Evolutionary conservation across 2,329 filamentous ascomycete genomes (phyloP), one percentile per base, ranked within the genome.

Genomic region (Hypoxylon sp.): DNA sequence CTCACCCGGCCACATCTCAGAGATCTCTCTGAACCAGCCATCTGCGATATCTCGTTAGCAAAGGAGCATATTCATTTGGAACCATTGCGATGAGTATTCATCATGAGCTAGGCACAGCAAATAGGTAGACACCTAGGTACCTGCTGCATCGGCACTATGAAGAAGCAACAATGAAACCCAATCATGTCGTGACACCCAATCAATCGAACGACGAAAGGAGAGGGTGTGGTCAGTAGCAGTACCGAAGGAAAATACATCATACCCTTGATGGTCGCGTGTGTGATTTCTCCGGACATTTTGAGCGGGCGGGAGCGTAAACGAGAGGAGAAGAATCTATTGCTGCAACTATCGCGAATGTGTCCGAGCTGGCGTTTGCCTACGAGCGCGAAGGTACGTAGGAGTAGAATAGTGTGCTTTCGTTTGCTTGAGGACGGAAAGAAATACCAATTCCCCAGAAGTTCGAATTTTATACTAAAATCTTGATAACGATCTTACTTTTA

Each of bases 11-110:
- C 95, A 99, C 94, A 99, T 98, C 78, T 95, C 85, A 73, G 92
- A 97, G 83, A 97, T 94, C 85, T 99, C 95, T 81, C 93, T 92
- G 91, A 99, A 99, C 95, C 95, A 99, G 84, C 94, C 95, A 97
- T 98, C 95, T 97, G 72, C 46, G 46, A 47, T 32, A 55, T 20
- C 52, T 58, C 34, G 46, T 66, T 26, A 67, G 70, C 58, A 34
- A 65, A 55, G 28, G 41, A 24, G 19, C 34, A 26, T 51, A 49
- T 37, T 55, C 6, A 20, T 52, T 17, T 54, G 17, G n/a, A 24
- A 50, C 24, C 41, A 19, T 8, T 49, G 30, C 17, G 15, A 17
- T 30, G 34, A 8, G 22, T 17, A 22, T 39, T 10, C n/a, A 41
- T 19, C 3, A n/a, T 17, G 37, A 6, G 13, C 4, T n/a, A 7